phyloP scores from a whole-genome alignment of 495 filamentous ascomycete genomes.

The Cercophora scortea region DNA sequence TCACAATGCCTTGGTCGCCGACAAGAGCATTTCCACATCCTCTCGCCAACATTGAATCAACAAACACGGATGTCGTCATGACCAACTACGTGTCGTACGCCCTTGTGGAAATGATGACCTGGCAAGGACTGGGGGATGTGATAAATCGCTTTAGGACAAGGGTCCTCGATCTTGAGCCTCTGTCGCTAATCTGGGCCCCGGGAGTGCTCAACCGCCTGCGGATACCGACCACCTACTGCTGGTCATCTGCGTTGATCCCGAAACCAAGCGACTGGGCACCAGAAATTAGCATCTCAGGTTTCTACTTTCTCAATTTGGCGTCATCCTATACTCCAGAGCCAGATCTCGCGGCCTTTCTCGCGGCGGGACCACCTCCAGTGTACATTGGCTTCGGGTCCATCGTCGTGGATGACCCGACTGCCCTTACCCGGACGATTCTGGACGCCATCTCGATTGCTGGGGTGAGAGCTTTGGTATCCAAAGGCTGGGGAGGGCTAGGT shows the following conservation, averaged over 20 bases:
- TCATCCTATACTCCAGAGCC: slow-evolving; percentile 50
- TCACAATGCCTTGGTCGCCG: slow-evolving; percentile 55
- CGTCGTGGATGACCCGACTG: slow-evolving; percentile 66
- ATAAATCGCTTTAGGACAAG: slow-evolving; percentile 57
- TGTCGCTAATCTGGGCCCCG: slow-evolving; percentile 58
- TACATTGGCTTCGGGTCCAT: slow-evolving; percentile 83
- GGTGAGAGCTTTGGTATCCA: slow-evolving; percentile 67
- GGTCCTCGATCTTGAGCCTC: slow-evolving; percentile 51
- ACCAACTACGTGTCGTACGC: slow-evolving; percentile 71
- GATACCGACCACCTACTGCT: slow-evolving; percentile 58
- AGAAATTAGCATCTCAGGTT: slow-evolving; percentile 56
- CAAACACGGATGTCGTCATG: slow-evolving; percentile 47
- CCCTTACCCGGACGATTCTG: slow-evolving; percentile 59
- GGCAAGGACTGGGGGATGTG: slow-evolving; percentile 57
- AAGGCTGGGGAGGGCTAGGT: slow-evolving; percentile 74
- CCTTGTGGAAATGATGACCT: slow-evolving; percentile 61
- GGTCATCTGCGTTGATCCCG: slow-evolving; percentile 57
- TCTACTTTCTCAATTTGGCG: slow-evolving; percentile 58
- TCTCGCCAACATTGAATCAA: slow-evolving; percentile 55
- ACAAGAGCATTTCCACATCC: slow-evolving; percentile 64
- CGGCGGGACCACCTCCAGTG: slow-evolving; percentile 56
- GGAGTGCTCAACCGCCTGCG: slow-evolving; percentile 53
- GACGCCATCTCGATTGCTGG: slow-evolving; percentile 58
- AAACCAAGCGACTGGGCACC: slow-evolving; percentile 58
- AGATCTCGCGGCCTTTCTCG: slow-evolving; percentile 46